Percentiles rank a stretch among this genome's conserved stretches.
phyloP scores from a whole-genome alignment of 2,329 filamentous ascomycete genomes.

The Cladophialophora carrionii region DNA sequence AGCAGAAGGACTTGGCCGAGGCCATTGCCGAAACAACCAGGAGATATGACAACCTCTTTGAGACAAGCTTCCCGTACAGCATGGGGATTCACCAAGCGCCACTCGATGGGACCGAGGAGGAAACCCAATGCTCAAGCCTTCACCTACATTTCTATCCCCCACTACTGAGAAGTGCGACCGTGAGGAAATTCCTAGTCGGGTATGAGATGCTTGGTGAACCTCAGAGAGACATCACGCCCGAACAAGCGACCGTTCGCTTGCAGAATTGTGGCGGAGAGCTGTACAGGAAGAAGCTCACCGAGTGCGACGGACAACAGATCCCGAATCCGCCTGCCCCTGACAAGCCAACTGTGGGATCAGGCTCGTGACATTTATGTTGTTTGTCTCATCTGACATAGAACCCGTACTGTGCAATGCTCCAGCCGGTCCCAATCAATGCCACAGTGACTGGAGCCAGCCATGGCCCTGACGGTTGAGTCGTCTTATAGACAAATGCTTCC shows the following conservation, averaged over 20 bases:
- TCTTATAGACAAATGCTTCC: conserved; percentile 81
- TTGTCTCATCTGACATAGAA: conserved; percentile 61
- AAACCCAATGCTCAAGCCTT: conserved; percentile 84
- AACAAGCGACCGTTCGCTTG: conserved; percentile 83
- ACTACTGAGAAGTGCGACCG: conserved; percentile 85
- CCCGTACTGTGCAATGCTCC: conserved; percentile 70
- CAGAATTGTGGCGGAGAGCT: conserved; percentile 77
- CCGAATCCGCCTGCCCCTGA: conserved; percentile 27
- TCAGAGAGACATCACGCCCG: conserved; percentile 96
- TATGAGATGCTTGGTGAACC: conserved; percentile 97
- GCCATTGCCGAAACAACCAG: conserved; percentile 84
- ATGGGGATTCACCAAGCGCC: conserved; percentile 97
- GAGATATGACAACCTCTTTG: conserved; percentile 94
- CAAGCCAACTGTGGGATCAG: conserved; percentile 8
- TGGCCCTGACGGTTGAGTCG: conserved; percentile 65
- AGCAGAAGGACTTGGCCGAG: conserved; percentile 76
- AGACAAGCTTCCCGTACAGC: conserved; percentile 95
- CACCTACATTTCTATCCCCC: conserved; percentile 99
- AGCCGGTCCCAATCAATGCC: conserved; percentile 58
- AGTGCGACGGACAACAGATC: conserved; percentile 21
- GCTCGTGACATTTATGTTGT: not conserved
- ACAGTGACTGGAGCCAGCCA: conserved; percentile 64
- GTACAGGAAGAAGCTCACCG: conserved; percentile 69
- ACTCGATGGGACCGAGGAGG: conserved; percentile 76
- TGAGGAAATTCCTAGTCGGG: conserved; percentile 94